phyloP scores from a whole-genome alignment of 192 early-diverging fungal genomes.

The Powellomyces hirtus region DNA sequence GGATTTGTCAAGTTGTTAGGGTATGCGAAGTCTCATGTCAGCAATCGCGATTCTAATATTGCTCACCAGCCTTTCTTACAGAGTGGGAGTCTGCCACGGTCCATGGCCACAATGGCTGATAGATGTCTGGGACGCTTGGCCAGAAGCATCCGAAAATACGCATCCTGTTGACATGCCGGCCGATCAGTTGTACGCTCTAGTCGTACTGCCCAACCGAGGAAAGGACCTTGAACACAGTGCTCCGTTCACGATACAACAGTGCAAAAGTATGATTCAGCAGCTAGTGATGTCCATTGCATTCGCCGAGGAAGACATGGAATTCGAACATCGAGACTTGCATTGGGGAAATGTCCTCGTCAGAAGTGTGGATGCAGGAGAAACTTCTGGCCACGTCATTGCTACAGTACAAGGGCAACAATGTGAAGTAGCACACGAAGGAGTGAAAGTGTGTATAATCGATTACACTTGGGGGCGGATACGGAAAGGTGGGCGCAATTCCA shows the following conservation, averaged over 20 bases:
- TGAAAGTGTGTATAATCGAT: conserved; percentile 46
- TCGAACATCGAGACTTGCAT: conserved; percentile 56
- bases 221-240: conserved; percentile 63
- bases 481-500: conserved; percentile 19
- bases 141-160: conserved; percentile 65
- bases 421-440: conserved; percentile 13
- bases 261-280: conserved; percentile 69
- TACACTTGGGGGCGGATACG: conserved; percentile 36
- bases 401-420: neutral
- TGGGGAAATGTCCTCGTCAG: conserved; percentile 52
- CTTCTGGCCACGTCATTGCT: neutral
- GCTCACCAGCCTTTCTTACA: conserved; percentile 28
- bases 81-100: conserved; percentile 66
- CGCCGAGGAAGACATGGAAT: conserved; percentile 36
- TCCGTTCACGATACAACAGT: conserved; percentile 39
- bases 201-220: conserved; percentile 74
- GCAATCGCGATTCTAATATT: neutral
- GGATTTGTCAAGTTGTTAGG: conserved; percentile 32
- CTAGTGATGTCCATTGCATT: conserved; percentile 50
- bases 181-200: conserved; percentile 69
- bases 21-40: neutral
- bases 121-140: conserved; percentile 72
- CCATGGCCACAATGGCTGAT: conserved; percentile 63
- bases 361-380: neutral
- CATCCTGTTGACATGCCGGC: conserved; percentile 52